Evolutionary conservation across 2,329 filamentous ascomycete genomes (phyloP), one percentile per base, ranked within the genome.

Genomic region (Cordyceps fumosorosea): DNA sequence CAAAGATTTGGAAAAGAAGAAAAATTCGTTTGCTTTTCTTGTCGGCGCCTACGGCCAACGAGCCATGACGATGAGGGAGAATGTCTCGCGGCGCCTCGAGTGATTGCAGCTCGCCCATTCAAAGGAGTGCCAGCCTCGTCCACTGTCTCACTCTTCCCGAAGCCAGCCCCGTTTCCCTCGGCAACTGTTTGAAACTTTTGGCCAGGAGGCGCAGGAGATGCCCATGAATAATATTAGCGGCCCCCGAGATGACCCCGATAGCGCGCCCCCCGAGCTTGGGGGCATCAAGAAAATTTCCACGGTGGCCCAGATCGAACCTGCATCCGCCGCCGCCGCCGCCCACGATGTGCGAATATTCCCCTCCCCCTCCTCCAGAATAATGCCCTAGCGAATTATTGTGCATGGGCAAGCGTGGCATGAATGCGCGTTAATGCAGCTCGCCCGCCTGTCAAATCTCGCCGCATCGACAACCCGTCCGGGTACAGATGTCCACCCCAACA

Each of bases 401-500:
- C 57, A 60, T 37, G 34, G 34, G 34, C 34, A 37, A 37, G 34
- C 34, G 34, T 60, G 57, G 44, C 56, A 59, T 52, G 20, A 48
- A 34, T 40, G 37, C 53, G 51, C 58, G 32, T 61, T 48, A 29
- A 47, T 61, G 58, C 58, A 61, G 56, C 58, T 55, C 29, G 51
- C 51, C 42, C 51, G 58, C 50, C 29, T 50, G 48, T 54, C 57
- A 53, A 60, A 55, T 61, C 40, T 55, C 42, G 26, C 24, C 7
- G 12, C 26, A 57, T 57, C 55, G 55, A 55, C 16, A n/a, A 18
- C n/a, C 37, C 3, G 3, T 3, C 26, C 26, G 3, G 26, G 26
- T 29, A 29, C 26, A 29, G 26, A 5, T 29, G n/a, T 29, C 29
- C 29, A 29, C 29, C 29, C 29, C 29, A 29, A 29, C 26, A 29